Evolutionary conservation across 2,329 filamentous ascomycete species (phyloP).

Genomic region (Fusarium continuum): DNA sequence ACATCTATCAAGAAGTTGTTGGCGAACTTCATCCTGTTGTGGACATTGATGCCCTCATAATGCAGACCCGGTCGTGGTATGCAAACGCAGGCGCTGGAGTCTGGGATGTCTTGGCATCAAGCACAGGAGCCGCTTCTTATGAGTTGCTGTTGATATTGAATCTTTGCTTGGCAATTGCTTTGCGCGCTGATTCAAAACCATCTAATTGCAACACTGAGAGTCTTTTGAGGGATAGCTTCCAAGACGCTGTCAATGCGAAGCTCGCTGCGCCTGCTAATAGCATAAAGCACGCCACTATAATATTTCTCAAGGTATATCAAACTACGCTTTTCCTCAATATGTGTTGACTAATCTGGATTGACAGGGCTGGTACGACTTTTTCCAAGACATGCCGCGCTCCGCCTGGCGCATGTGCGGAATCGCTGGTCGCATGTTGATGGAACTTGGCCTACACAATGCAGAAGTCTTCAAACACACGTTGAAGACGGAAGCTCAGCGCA

Average conservation of each 20-base stretch:
- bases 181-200: conserved; percentile 8
- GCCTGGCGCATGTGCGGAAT: conserved; percentile 44
- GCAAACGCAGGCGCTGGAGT: conserved; percentile 11
- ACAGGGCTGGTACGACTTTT: conserved; percentile 39
- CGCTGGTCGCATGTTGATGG: conserved; percentile 42
- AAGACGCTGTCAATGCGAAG: conserved; percentile 27
- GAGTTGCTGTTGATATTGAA: conserved; percentile 18
- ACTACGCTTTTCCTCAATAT: too few relatives aligned
- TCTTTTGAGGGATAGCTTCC: conserved; percentile 19
- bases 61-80: conserved; percentile 19
- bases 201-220: conserved; percentile 2
- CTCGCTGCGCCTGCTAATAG: conserved; percentile 22
- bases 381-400: conserved; percentile 35
- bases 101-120: conserved; percentile 18
- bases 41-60: conserved; percentile 8
- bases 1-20: conserved; percentile 22
- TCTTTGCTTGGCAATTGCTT: conserved; percentile 14
- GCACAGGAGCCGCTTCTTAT: conserved; percentile 4
- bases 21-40: conserved; percentile 26
- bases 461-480: conserved; percentile 36
- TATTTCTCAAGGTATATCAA: conserved; percentile 15
- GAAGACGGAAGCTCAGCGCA: conserved; percentile 7
- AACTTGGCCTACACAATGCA: conserved; percentile 43
- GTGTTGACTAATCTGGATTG: neutral
- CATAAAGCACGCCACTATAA: conserved; percentile 20